Conservation (phyloP, 2,329 filamentous ascomycete species). For the Colletotrichum noveboracense region DNA sequence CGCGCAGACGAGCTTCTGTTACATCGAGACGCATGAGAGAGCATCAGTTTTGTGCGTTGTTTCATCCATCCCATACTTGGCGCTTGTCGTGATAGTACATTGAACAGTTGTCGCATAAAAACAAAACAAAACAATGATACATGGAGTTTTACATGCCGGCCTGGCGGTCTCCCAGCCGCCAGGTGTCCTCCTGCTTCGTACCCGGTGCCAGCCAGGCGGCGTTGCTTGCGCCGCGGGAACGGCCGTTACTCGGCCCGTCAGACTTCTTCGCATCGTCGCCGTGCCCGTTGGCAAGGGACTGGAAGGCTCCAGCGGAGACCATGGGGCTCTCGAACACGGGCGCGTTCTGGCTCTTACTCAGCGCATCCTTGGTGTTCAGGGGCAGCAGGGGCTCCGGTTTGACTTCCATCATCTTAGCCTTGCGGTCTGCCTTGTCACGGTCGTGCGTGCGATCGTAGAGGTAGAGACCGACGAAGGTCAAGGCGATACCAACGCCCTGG, state of each 20-base stretch:
- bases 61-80: not conserved
- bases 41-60: not conserved
- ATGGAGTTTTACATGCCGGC: conserved; percentile 23
- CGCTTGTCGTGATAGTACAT: conserved; percentile 12
- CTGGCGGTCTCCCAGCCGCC: conserved; percentile 54
- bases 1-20: not conserved
- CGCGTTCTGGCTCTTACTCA: conserved; percentile 32
- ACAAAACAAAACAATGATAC: conserved; percentile 14
- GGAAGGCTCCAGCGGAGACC: conserved; percentile 19
- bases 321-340: conserved; percentile 43
- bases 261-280: conserved; percentile 61
- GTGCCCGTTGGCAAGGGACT: conserved; percentile 50
- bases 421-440: conserved; percentile 84
- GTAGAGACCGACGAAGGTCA: conserved; percentile 93
- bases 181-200: conserved; percentile 87
- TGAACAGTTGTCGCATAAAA: not conserved
- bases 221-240: conserved; percentile 50
- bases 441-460: conserved; percentile 94
- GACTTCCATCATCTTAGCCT: conserved; percentile 69
- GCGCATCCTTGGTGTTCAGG: conserved; percentile 53
- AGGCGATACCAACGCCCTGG: conserved; percentile 82
- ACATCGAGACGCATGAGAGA: not conserved
- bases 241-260: conserved; percentile 49
- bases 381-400: conserved; percentile 69
- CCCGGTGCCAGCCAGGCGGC: conserved; percentile 76